Base-by-base conservation (phyloP, 768 basidiomycete species). In the Daedaleopsis nitida region DNA sequence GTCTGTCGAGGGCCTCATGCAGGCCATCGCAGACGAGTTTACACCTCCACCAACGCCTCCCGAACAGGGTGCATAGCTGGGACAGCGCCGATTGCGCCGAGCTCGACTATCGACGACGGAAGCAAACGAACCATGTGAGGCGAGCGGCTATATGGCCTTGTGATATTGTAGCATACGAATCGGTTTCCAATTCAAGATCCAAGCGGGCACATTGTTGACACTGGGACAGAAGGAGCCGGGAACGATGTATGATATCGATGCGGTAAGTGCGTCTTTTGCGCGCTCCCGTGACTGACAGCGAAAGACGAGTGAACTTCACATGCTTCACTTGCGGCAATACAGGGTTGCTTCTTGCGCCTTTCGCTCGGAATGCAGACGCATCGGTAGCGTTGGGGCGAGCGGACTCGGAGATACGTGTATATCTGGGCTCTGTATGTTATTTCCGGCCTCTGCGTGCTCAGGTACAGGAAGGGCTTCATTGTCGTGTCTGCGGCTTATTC, bases 1-100 rank as follows among this genome's bases (percentile, higher is more conserved):
- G 80, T 76, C 72, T 70, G 42, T 76, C 69, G 63, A 78, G 75
- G 59, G 75, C 10, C 39, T 51, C 21, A 32, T 27, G 60, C 64
- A 66, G 19, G 67, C 69, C 11, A 35, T 60, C 32, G 50, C 45
- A 5, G 62, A 64, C n/a, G 57, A 63, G 9, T 47, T 62, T 17
- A 57, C 60, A 6, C 17, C 44, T 1, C 62, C 62, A 1, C 43
- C 62, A 1, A 58, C 62, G 1, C 62, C 62, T 2, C 62, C 62
- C 8, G 13, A 27, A 7, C 39, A 49, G 38, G 32, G 27, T 14
- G 44, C 44, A 48, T 57, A 32, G 39, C 47, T 13, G 12, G 24
- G 24, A 3, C 27, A 32, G 4, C 27, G 3, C 27, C 3, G 27
- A 32, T 7, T 7, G 27, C 27, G 27, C 27, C 27, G 7, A 32